These are phyloP conservation scores for Bothia castanella DNA, from an alignment of 1,284 basidiomycete species.

Conservation along the genomic window DNA sequence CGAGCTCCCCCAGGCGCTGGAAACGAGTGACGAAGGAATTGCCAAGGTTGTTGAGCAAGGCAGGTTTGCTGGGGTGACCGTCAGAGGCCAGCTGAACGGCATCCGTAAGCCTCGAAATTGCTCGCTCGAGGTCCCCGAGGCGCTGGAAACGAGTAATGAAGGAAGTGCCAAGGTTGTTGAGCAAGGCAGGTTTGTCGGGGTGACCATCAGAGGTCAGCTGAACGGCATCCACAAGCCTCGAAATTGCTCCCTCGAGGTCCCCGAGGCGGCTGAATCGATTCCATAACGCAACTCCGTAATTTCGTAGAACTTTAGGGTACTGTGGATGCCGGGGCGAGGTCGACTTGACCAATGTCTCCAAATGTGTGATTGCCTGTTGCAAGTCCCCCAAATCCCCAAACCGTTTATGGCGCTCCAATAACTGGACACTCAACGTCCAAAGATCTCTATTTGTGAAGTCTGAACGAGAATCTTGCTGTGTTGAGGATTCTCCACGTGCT, in stretches of 20 bases:
- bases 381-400: conserved; percentile 2
- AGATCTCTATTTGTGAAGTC: not conserved
- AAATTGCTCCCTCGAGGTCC: conserved; percentile 13
- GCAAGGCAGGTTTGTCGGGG: not conserved
- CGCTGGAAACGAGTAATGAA: conserved; percentile 10
- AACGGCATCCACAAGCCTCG: not conserved
- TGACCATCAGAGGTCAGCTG: not conserved
- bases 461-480: not conserved
- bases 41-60: no score
- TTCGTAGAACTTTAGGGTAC: not conserved
- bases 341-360: not conserved
- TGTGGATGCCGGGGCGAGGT: not conserved
- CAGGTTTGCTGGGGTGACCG: no score
- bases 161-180: conserved; percentile 6
- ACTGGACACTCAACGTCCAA: not conserved
- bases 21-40: no score
- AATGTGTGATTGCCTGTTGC: conserved; percentile 1
- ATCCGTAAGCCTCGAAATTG: no score
- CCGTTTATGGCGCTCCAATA: not conserved
- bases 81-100: no score
- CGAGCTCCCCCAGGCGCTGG: no score
- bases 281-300: not conserved
- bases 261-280: not conserved
- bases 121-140: no score
- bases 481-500: not conserved